These are phyloP conservation scores for Trichoderma sp. DNA, from an alignment of 2,329 filamentous ascomycete species.

Conservation along the genomic window DNA sequence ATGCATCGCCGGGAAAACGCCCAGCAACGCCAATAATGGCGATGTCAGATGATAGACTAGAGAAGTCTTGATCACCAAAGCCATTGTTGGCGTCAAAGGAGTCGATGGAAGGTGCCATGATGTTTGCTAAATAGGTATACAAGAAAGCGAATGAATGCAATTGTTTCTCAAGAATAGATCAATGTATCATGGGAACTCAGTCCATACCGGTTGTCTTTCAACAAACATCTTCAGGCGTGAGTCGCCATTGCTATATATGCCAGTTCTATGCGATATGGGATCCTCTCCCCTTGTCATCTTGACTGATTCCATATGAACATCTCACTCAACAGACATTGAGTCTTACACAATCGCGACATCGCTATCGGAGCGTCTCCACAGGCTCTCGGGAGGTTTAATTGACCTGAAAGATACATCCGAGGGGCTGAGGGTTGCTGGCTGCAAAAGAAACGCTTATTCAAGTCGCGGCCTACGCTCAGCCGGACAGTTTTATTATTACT, in stretches of 20 bases:
- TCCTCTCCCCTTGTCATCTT: neutral
- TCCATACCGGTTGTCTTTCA: neutral
- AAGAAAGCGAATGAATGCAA: neutral
- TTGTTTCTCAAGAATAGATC: neutral
- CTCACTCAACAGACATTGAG: neutral
- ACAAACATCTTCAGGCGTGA: neutral
- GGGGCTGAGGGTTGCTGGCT: neutral
- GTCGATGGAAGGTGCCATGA: neutral
- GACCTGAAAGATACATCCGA: neutral
- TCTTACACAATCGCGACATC: neutral
- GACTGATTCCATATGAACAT: neutral
- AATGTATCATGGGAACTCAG: neutral
- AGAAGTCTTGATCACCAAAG: neutral
- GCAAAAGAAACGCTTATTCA: neutral
- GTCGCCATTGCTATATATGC: neutral
- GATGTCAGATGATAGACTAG: neutral
- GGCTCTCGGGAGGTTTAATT: neutral
- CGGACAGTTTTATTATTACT: neutral
- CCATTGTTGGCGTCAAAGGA: neutral
- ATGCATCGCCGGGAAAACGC: conserved; percentile 8
- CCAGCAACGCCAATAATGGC: neutral
- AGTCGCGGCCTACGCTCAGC: neutral
- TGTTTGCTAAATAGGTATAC: neutral
- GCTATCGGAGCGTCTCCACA: neutral
- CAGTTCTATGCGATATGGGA: neutral